phyloP scores from a whole-genome alignment of 768 basidiomycete species.

The Dacryopinax primogenitus region DNA sequence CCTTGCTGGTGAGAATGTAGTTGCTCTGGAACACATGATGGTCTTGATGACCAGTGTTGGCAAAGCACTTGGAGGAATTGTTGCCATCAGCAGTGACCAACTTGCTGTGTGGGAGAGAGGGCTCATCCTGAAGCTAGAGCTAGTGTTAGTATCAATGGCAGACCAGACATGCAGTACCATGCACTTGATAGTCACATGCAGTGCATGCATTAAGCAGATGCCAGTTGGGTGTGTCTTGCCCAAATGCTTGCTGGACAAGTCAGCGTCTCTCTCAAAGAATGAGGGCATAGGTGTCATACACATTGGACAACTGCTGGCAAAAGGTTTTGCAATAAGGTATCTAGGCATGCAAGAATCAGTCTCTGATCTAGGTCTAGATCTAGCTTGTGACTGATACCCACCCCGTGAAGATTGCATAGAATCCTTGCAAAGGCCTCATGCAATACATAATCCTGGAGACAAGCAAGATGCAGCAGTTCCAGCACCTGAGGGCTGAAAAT shows the following conservation, averaged over 20 bases:
- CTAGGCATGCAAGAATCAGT: not conserved
- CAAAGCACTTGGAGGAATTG: constrained; percentile 27
- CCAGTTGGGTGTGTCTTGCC: not conserved
- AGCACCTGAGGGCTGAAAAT: not conserved
- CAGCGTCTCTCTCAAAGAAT: not conserved
- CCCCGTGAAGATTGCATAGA: not conserved
- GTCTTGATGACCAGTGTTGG: constrained; percentile 12
- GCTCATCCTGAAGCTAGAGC: constrained; percentile 26
- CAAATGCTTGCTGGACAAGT: not conserved
- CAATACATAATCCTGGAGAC: not conserved
- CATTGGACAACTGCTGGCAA: not conserved
- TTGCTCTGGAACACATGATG: not conserved
- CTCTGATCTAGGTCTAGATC: not conserved
- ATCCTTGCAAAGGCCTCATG: not conserved
- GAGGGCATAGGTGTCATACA: not conserved
- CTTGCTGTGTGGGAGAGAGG: constrained; percentile 19
- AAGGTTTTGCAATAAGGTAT: not conserved
- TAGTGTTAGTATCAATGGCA: not conserved
- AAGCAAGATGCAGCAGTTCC: not conserved
- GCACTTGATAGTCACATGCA: not conserved
- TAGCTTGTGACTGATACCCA: not conserved
- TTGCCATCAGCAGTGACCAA: constrained; percentile 29
- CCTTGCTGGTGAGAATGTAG: not conserved
- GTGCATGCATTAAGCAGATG: not conserved
- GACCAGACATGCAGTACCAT: not conserved